Evolutionary conservation across 371 early-diverging fungal species (phyloP), one percentile per base, ranked within the genome.

Genomic region (Mucor lusitanicus): DNA sequence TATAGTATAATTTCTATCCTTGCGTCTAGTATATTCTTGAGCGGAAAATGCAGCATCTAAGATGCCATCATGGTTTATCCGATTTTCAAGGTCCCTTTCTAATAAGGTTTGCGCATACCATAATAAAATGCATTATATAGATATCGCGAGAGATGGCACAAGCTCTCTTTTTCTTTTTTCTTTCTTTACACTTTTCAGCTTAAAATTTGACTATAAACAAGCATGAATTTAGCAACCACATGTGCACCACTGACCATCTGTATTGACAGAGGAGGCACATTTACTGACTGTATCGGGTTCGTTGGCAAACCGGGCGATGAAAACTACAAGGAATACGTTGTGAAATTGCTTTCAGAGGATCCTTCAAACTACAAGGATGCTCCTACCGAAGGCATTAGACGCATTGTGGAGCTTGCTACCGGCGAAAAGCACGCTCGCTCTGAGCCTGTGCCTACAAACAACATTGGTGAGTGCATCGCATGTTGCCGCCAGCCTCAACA

Each of bases 291-390:
- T 72, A 87, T 91, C 65, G 92, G 89, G 2, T 85, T 83, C 64
- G 75, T 78, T 46, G 87, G 88, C 4, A 88, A 86, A 15, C 84
- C 88, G 6, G 82, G 84, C 23, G 79, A 83, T 4, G 68, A 82
- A 1, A 74, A 81, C 27, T 74, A 87, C 61, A 82, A 81, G 12
- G 86, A 86, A 58, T 71, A 76, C 23, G 88, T 85, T 3, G 80
- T 95, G 13, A 98, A 98, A 70, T 87, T 97, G 15, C 87, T 98
- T 28, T 92, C 93, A 19, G 96, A 93, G 37, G 98, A 97, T 69
- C 96, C 97, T 4, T 72, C 86, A 27, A 95, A 96, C 78, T 98
- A 98, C 75, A 81, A 87, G 23, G 97, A 97, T 79, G 98, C 98
- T 1, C 96, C 97, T 17, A 87, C 93, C 5, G 98, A 98, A 74